Evolutionary conservation across 2,329 filamentous ascomycete genomes (phyloP).

Genomic region (Emmonsiellopsis sp.): DNA sequence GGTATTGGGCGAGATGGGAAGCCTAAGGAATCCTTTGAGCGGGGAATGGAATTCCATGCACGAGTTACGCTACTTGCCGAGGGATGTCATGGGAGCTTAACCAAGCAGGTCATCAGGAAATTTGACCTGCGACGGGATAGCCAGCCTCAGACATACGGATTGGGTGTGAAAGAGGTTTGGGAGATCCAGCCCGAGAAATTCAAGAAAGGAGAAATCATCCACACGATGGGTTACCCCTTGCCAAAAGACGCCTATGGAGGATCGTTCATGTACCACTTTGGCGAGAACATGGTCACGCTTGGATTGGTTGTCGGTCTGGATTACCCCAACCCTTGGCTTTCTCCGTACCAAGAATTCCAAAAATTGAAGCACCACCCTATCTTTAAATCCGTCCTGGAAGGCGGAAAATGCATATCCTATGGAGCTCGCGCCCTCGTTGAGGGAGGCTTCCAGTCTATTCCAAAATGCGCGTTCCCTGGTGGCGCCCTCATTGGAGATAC

Average conservation of each 20-base stretch:
- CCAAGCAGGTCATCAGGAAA: conserved; percentile 90
- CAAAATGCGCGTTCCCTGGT: conserved; percentile 91
- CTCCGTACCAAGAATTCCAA: conserved; percentile 93
- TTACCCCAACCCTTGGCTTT: conserved; percentile 93
- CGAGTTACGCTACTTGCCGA: conserved; percentile 85
- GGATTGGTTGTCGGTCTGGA: conserved; percentile 89
- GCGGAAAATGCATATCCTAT: conserved; percentile 95
- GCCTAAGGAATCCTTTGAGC: conserved; percentile 83
- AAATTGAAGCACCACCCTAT: conserved; percentile 97
- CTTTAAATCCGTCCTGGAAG: conserved; percentile 78
- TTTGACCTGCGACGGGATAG: conserved; percentile 83
- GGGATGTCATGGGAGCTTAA: conserved; percentile 90
- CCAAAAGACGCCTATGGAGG: conserved; percentile 86
- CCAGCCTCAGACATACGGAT: conserved; percentile 88
- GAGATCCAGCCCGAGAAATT: conserved; percentile 92
- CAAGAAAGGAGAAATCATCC: conserved; percentile 71
- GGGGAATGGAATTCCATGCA: conserved; percentile 97
- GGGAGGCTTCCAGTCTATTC: conserved; percentile 95
- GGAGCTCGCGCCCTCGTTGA: conserved; percentile 85
- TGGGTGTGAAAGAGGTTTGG: conserved; percentile 96
- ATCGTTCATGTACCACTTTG: conserved; percentile 99
- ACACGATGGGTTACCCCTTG: conserved; percentile 89
- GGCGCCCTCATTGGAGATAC: conserved; percentile 94
- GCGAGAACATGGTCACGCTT: conserved; percentile 88
- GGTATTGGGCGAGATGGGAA: conserved; percentile 74